Evolutionary conservation across 2,329 filamentous ascomycete species (phyloP).

Genomic region (Cordyceps militaris): DNA sequence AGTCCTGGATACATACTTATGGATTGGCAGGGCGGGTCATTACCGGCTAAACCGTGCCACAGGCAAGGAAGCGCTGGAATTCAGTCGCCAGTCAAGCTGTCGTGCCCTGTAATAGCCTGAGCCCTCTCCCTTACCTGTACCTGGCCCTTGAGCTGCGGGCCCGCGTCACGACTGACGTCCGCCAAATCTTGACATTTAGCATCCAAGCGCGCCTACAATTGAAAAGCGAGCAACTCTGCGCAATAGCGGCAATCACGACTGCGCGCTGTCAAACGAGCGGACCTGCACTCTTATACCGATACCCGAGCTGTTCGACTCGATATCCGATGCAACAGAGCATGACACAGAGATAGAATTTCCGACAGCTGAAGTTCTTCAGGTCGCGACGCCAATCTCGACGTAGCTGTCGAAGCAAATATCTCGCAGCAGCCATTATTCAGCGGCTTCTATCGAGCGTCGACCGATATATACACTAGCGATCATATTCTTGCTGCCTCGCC

Average conservation of each 20-base stretch:
- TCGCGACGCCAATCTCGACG: conserved; percentile 7
- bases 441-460: neutral
- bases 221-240: conserved; percentile 2
- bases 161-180: conserved; percentile 9
- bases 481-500: neutral
- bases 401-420: conserved; percentile 1
- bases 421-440: neutral
- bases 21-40: conserved; percentile 6
- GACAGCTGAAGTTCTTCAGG: conserved; percentile 3
- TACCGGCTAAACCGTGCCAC: conserved; percentile 7
- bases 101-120: neutral
- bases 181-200: conserved; percentile 7
- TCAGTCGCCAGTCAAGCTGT: neutral
- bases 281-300: no score
- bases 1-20: neutral
- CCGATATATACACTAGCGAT: neutral
- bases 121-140: neutral
- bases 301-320: neutral
- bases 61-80: neutral
- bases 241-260: neutral
- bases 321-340: conserved; percentile 1
- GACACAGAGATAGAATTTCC: conserved; percentile 6
- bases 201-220: conserved; percentile 3
- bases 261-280: neutral
- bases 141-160: neutral